Percentiles rank a stretch among this genome's conserved stretches.
These are phyloP conservation scores for Flaveria brownii DNA, from an alignment of 129 eudicot genomes.

Conservation along the genomic window DNA sequence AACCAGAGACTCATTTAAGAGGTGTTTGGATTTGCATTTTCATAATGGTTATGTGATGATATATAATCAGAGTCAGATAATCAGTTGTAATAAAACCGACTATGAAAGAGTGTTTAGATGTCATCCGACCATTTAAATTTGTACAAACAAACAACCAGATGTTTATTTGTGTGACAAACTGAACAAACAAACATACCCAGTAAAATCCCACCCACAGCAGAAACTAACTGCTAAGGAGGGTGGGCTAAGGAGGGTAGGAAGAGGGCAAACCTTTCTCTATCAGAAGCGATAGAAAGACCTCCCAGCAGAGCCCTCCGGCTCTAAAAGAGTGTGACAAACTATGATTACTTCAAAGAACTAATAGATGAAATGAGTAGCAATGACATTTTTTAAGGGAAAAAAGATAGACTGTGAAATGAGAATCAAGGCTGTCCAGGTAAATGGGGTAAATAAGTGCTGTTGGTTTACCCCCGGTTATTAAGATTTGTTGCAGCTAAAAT, in stretches of 20 bases:
- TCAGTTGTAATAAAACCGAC: neutral
- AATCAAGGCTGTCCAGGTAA: neutral
- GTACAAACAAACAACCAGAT: neutral
- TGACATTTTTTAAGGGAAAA: neutral
- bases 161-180: neutral
- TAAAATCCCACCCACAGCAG: too few species aligned
- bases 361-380: neutral
- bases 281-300: too few species aligned
- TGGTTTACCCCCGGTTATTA: neutral
- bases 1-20: neutral
- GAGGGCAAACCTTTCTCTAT: too few species aligned
- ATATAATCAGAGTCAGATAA: conserved; percentile 1
- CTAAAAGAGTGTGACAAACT: neutral
- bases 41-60: neutral
- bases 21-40: neutral
- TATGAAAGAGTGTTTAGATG: neutral
- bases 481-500: conserved; percentile 1
- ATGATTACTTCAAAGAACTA: neutral
- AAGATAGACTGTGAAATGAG: neutral
- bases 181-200: too few species aligned
- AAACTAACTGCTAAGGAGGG: too few species aligned
- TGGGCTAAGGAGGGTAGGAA: too few species aligned
- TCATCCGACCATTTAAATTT: neutral
- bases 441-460: neutral
- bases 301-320: too few species aligned